Evolutionary conservation across 1,139 yeast species (phyloP).

Genomic region (Candida albicans): DNA sequence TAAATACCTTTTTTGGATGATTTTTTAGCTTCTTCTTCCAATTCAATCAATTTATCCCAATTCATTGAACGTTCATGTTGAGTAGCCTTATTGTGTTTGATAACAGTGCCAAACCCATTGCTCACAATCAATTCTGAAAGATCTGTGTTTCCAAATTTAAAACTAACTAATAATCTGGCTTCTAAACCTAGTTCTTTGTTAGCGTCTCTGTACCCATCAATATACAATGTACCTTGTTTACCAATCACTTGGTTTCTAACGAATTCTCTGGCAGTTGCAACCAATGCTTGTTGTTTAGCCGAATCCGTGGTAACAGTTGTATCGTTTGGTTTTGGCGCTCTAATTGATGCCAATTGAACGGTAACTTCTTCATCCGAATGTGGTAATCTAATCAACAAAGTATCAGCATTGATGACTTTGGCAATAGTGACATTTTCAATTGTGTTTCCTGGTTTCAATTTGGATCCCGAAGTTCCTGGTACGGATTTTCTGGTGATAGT

Average conservation of each 20-base stretch:
- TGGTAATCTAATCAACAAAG: constrained; percentile 52
- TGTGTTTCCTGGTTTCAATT: constrained; percentile 46
- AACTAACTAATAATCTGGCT: constrained; percentile 63
- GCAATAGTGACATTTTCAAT: constrained; percentile 55
- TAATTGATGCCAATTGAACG: constrained; percentile 71
- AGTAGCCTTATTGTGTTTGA: constrained; percentile 74
- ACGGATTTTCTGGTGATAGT: constrained; percentile 21
- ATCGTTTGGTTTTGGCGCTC: constrained; percentile 71
- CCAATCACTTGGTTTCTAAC: constrained; percentile 71
- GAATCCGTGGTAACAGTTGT: constrained; percentile 46
- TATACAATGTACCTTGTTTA: constrained; percentile 56
- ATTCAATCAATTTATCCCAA: constrained; percentile 77
- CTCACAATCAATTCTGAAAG: constrained; percentile 62
- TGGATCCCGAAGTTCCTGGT: constrained; percentile 20
- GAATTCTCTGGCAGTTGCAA: constrained; percentile 68
- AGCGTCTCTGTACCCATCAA: constrained; percentile 69
- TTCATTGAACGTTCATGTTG: constrained; percentile 65
- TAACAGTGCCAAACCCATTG: constrained; percentile 75
- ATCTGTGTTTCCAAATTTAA: constrained; percentile 52
- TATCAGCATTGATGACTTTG: constrained; percentile 68
- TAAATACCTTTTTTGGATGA: constrained; percentile 61
- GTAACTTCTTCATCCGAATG: constrained; percentile 52
- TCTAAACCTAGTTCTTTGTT: constrained; percentile 58
- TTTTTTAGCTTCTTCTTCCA: constrained; percentile 62
- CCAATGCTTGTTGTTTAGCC: constrained; percentile 48